Base-by-base conservation (phyloP, 2,329 filamentous ascomycete species). In the Aspergillus flavus region DNA sequence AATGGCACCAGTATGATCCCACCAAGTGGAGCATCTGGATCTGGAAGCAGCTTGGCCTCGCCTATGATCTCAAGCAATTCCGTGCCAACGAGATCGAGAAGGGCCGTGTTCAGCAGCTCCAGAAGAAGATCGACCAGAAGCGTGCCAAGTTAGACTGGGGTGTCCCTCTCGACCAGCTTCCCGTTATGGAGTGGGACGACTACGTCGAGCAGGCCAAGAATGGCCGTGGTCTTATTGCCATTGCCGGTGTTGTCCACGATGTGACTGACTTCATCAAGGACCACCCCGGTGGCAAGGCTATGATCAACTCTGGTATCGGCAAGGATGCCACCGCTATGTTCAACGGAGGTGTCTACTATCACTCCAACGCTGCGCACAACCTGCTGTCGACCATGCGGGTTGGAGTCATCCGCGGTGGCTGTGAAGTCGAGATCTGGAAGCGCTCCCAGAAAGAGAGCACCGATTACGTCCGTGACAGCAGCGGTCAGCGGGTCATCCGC, bases 341-440 rank as follows among this genome's bases (percentile, higher is more conserved):
- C 87, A 96, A 96, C 79, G 92, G 92, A 68, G 92, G 92, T 81
- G 91, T 96, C 66, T 96, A 96, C 83, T 87, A 90, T 78, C 92
- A 96, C 84, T 93, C 90, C 77, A 96, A 96, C 81, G 92, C 91
- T 61, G 92, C 92, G 41, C 92, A 96, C 85, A 96, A 96, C 82
- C 80, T 95, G 65, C 85, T 96, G 67, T 93, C 91, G 9, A 95
- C 91, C 69, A 95, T 95, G 91, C 87, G 92, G 70, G 89, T 95
- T 16, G 92, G 91, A 79, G 92, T 96, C 56, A 90, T 96, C 67
- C 91, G 91, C 58, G 92, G 92, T 68, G 92, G 92, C 50, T 93
- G 91, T 76, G 92, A 95, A 78, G 92, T 96, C 32, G 92, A 96
- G 84, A 93, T 95, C 80, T 96, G 92, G 92, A 95, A 95, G 87